Conservation (phyloP, 441 rosid species). For the Erodium texanum region DNA sequence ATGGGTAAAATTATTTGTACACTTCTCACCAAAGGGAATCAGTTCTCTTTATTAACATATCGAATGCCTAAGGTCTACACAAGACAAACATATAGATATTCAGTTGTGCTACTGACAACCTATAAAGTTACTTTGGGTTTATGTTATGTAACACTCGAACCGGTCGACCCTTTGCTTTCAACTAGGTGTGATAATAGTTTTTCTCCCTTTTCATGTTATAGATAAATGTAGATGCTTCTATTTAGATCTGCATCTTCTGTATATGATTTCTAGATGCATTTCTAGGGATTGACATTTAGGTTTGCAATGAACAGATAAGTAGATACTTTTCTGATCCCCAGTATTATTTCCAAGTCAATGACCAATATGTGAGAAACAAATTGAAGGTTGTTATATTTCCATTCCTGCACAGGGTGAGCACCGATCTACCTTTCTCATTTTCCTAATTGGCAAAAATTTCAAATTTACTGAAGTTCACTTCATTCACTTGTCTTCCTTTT, state of each 20-base stretch:
- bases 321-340: slow-evolving; percentile 18
- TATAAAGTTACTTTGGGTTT: neutral
- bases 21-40: too few relatives aligned
- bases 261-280: neutral
- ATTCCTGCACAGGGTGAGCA: slow-evolving; percentile 22
- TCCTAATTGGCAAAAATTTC: neutral
- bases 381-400: slow-evolving; percentile 26
- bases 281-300: neutral
- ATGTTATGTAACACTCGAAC: neutral
- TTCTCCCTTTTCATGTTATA: neutral
- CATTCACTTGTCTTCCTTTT: neutral
- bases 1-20: too few relatives aligned
- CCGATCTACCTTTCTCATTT: neutral
- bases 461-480: neutral
- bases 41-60: too few relatives aligned
- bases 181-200: too few relatives aligned
- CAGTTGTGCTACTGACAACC: neutral
- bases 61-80: too few relatives aligned
- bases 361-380: slow-evolving; percentile 24
- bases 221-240: neutral
- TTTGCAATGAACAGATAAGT: slow-evolving; percentile 11
- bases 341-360: slow-evolving; percentile 28
- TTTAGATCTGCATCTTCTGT: neutral
- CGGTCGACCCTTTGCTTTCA: too few relatives aligned
- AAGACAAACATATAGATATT: too few relatives aligned